Evolutionary conservation across 805 yeast genomes (phyloP), one percentile per base, ranked within the genome.

Genomic region (Candida nanaspora): DNA sequence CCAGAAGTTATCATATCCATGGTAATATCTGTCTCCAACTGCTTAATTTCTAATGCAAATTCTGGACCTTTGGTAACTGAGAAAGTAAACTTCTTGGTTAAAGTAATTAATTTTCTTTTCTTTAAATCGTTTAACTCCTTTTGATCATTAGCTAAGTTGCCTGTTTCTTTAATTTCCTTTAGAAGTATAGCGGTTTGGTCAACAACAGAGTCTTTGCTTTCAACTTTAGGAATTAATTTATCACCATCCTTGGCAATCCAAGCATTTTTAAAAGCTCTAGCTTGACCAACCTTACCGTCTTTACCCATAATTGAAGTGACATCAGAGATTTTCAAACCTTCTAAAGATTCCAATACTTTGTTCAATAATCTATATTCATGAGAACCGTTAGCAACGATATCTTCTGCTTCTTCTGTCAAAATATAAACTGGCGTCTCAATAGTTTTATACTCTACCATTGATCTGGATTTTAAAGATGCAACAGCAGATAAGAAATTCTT

Each of bases 191-290:
- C 83, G 14, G 89, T 85, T 37, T 68, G 70, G 63, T 86, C 96
- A 10, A 61, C 65, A 29, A 88, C 87, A 41, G 71, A 61, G 14
- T 59, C 51, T 5, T 58, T 62, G 32, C 66, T 68, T 37, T 69
- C 64, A 26, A 81, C 69, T 47, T 78, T 76, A 23, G 85, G 60
- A 38, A 86, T 76, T 51, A 91, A 74, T 55, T 73, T 78, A 52
- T 85, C 95, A 43, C 91, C 94, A 44, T 82, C 85, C 62, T 94
- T 93, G 48, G 76, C 68, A 54, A 93, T 81, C 99, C 99, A 93
- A 33, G 95, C 94, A 62, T 89, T 89, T 65, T 88, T 91, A 76
- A 93, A 94, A 15, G 98, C 99, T 56, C 89, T 81, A 52, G 95
- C 95, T 68, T 93, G 98, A 47, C 98, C 99, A 48, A 91, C 74